These are phyloP conservation scores for Sapria himalayana DNA, from an alignment of 345 rosid species.

Conservation along the genomic window DNA sequence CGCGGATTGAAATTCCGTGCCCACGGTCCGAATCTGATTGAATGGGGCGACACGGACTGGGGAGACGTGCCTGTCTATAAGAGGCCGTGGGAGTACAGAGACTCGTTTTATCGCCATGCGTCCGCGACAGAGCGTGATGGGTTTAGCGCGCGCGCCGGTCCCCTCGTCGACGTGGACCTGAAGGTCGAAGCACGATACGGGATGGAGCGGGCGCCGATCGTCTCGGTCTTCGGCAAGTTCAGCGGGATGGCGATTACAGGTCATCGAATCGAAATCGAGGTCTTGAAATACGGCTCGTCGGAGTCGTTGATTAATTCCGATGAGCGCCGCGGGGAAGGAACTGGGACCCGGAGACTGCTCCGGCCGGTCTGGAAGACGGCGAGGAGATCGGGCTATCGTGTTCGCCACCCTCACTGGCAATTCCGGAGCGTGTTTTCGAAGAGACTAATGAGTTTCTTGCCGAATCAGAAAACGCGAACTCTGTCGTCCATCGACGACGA, in stretches of 20 bases:
- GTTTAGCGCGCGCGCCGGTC: too few species aligned
- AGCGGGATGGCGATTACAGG: conserved; percentile 83
- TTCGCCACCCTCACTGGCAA: conserved; percentile 49
- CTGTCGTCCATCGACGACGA: conserved; percentile 58
- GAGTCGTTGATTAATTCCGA: conserved; percentile 22
- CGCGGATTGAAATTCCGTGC: too few species aligned
- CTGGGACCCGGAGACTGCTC: conserved; percentile 31
- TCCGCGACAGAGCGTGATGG: too few species aligned
- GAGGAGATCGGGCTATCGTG: conserved; percentile 53
- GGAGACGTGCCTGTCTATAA: conserved; percentile 20
- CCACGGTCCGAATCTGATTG: conserved; percentile 16
- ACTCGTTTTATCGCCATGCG: too few species aligned
- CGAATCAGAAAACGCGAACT: conserved; percentile 69
- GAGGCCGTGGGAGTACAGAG: conserved; percentile 21
- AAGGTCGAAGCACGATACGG: conserved; percentile 69
- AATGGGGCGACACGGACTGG: conserved; percentile 40
- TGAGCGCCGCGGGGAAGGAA: conserved; percentile 27
- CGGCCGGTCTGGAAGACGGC: conserved; percentile 88
- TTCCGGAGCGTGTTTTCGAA: conserved; percentile 25
- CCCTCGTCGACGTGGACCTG: conserved; percentile 72
- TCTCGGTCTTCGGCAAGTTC: conserved; percentile 60
- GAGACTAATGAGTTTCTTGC: conserved; percentile 32
- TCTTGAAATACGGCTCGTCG: conserved; percentile 49
- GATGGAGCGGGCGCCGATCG: conserved; percentile 63
- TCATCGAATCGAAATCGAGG: conserved; percentile 65